Conservation (phyloP, 495 filamentous ascomycete species). For the Melanomma pulvis-pyrius region DNA sequence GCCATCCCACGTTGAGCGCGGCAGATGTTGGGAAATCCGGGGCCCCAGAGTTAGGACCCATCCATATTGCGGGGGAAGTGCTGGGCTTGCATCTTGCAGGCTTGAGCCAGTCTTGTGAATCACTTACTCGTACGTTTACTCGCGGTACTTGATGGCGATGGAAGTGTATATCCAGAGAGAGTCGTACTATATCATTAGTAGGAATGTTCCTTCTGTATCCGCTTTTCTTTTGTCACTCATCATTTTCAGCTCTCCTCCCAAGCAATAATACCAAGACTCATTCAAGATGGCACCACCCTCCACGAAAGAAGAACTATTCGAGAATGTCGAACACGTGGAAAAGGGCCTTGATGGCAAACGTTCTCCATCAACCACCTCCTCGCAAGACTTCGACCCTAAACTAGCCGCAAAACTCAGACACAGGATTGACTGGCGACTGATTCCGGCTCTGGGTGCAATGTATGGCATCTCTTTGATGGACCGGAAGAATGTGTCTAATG, state of each 20-base stretch:
- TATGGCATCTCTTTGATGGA: constrained; percentile 85
- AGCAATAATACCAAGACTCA: not conserved
- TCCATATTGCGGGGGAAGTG: not conserved
- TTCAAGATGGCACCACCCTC: constrained; percentile 1
- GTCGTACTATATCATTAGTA: not conserved
- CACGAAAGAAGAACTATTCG: constrained; percentile 1
- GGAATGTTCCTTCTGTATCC: not conserved
- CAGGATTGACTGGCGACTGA: constrained; percentile 8
- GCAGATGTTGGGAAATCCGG: not conserved
- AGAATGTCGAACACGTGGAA: constrained; percentile 1
- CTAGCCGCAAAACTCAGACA: not conserved
- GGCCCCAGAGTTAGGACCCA: not conserved
- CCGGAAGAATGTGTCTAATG: constrained; percentile 68
- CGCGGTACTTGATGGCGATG: not conserved
- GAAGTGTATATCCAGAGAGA: not conserved
- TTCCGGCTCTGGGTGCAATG: constrained; percentile 42
- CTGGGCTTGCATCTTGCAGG: not conserved
- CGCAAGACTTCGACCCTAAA: constrained; percentile 2
- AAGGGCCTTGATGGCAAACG: not conserved
- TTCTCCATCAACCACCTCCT: not conserved
- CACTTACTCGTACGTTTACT: not conserved
- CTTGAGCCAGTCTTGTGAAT: not conserved
- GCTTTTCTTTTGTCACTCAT: not conserved
- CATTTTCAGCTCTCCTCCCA: not conserved
- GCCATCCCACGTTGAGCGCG: not conserved